phyloP scores from a whole-genome alignment of 2,329 filamentous ascomycete species.

The Pochonia chlamydosporia region DNA sequence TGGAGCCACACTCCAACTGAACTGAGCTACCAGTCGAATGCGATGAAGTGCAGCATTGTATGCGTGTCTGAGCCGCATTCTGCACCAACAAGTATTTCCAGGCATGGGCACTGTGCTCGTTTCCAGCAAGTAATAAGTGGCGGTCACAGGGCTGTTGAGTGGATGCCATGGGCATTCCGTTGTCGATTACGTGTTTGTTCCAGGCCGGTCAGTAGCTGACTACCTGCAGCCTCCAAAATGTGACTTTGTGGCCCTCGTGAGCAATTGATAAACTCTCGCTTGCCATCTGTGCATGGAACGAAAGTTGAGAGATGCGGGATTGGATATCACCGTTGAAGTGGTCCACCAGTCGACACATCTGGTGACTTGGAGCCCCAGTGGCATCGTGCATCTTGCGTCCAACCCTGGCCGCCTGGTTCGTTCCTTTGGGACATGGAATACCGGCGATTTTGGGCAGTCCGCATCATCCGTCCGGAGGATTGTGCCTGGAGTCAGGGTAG shows the following conservation, averaged over 20 bases:
- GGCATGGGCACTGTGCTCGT: not conserved
- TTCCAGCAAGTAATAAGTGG: too few relatives aligned
- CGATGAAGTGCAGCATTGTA: not conserved
- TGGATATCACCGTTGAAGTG: not conserved
- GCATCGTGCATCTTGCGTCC: not conserved
- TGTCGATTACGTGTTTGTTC: too few relatives aligned
- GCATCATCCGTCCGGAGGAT: too few relatives aligned
- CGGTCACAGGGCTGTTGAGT: too few relatives aligned
- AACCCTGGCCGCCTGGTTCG: not conserved
- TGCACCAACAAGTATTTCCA: not conserved
- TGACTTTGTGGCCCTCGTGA: not conserved
- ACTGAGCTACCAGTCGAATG: too few relatives aligned
- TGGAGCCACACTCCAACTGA: not conserved
- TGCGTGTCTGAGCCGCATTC: not conserved
- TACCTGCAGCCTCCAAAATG: not conserved
- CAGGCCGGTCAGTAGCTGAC: too few relatives aligned
- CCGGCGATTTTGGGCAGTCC: not conserved
- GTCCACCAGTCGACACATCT: not conserved
- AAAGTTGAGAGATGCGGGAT: too few relatives aligned
- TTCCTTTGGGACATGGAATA: not conserved
- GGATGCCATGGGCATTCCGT: too few relatives aligned
- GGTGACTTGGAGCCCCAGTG: not conserved
- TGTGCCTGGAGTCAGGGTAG: too few relatives aligned
- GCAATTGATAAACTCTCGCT: not conserved
- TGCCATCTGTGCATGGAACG: not conserved